Conservation (phyloP, 1,139 yeast genomes). For the Torulaspora pretoriensis region DNA sequence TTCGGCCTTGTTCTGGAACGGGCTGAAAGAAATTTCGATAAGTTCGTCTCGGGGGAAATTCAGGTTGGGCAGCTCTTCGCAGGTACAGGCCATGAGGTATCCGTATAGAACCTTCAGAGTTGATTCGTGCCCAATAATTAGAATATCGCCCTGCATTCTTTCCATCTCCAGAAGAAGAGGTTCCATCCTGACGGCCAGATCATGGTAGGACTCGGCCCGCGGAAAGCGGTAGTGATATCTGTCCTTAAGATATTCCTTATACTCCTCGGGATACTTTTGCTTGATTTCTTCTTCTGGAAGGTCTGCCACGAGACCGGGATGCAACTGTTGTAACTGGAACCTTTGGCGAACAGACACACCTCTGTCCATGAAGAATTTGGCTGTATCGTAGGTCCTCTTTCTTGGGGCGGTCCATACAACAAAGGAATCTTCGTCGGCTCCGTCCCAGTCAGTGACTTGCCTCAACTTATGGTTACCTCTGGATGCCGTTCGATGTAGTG, state of each 20-base stretch:
- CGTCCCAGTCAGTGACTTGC: conserved; percentile 36
- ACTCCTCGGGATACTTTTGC: conserved; percentile 63
- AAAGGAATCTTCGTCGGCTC: conserved; percentile 40
- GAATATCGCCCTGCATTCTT: conserved; percentile 78
- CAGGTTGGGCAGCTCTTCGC: conserved; percentile 76
- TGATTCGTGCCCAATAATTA: conserved; percentile 91
- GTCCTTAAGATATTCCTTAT: conserved; percentile 58
- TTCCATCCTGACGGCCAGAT: conserved; percentile 88
- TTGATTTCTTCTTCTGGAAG: conserved; percentile 58
- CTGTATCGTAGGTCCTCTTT: conserved; percentile 75
- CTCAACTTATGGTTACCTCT: conserved; percentile 25
- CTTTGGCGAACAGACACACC: conserved; percentile 66
- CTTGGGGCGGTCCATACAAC: conserved; percentile 93
- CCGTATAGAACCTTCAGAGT: conserved; percentile 87
- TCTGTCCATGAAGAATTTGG: conserved; percentile 56
- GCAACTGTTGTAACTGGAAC: conserved; percentile 78
- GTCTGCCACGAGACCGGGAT: conserved; percentile 85
- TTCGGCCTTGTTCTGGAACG: conserved; percentile 72
- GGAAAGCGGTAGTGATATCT: conserved; percentile 93
- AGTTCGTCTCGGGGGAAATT: conserved; percentile 77
- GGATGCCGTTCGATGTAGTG: conserved; percentile 21
- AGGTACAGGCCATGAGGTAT: conserved; percentile 86
- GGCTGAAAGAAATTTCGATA: conserved; percentile 82
- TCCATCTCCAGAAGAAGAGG: conserved; percentile 92
- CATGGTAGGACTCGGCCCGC: conserved; percentile 92